Conservation (phyloP, 768 basidiomycete genomes). For the Phanerochaete sordida region DNA sequence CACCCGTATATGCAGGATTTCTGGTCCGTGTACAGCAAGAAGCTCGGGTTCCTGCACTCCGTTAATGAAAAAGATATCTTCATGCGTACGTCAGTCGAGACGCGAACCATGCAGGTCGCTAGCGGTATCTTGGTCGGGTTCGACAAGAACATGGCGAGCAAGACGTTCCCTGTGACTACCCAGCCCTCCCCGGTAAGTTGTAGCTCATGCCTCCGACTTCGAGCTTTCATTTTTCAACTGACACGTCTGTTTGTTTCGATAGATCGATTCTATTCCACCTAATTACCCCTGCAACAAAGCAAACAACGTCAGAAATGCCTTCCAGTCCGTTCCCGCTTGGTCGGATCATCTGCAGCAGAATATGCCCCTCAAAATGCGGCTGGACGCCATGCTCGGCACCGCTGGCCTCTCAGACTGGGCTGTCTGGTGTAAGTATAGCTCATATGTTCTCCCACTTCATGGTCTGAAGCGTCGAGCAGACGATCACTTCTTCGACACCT, state of each 20-base stretch:
- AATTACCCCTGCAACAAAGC: conserved; percentile 42
- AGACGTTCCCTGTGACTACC: conserved; percentile 35
- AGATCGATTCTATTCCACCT: conserved; percentile 49
- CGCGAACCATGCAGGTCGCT: conserved; percentile 46
- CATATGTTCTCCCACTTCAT: not conserved
- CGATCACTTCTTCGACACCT: conserved; percentile 52
- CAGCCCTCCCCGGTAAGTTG: conserved; percentile 39
- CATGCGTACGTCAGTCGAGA: conserved; percentile 41
- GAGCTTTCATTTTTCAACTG: not conserved
- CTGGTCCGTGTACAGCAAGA: conserved; percentile 39
- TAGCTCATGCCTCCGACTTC: not conserved
- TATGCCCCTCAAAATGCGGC: conserved; percentile 32
- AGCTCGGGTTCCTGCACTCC: conserved; percentile 32
- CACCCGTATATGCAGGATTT: conserved; percentile 33
- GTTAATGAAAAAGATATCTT: conserved; percentile 36
- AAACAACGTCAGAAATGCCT: conserved; percentile 33
- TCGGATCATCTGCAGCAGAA: conserved; percentile 39
- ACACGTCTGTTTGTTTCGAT: not conserved
- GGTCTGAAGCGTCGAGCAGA: conserved; percentile 21
- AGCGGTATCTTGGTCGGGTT: conserved; percentile 44
- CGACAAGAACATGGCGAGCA: conserved; percentile 31
- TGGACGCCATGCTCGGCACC: conserved; percentile 39
- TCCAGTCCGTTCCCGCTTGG: conserved; percentile 44
- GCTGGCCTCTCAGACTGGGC: conserved; percentile 37
- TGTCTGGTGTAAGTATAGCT: conserved; percentile 40